Conservation (phyloP, 2,329 filamentous ascomycete species). For the Chalaropsis thielavioides region DNA sequence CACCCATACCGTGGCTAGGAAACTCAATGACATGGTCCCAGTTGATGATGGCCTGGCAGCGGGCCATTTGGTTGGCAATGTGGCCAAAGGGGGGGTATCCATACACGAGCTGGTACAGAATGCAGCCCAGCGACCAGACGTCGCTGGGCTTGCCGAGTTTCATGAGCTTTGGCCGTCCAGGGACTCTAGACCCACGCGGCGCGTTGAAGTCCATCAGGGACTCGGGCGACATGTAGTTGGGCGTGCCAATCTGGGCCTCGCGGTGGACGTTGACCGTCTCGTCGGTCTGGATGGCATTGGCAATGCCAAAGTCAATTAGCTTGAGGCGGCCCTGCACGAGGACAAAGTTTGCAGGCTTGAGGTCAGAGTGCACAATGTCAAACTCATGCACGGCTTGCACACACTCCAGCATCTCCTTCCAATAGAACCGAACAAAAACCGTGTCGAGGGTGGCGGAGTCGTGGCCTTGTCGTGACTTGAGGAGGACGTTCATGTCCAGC, state of each 20-base stretch:
- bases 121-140: constrained; percentile 91
- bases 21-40: constrained; percentile 60
- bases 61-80: constrained; percentile 71
- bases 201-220: constrained; percentile 78
- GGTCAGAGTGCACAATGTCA: constrained; percentile 90
- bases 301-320: constrained; percentile 96
- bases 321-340: constrained; percentile 82
- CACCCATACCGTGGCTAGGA: constrained; percentile 54
- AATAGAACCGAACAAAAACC: constrained; percentile 90
- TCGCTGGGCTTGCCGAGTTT: constrained; percentile 93
- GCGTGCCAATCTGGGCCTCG: constrained; percentile 86
- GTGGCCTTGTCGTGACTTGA: constrained; percentile 56
- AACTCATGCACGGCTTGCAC: constrained; percentile 74
- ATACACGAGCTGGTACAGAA: constrained; percentile 96
- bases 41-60: constrained; percentile 77
- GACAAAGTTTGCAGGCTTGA: constrained; percentile 96
- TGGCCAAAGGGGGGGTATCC: constrained; percentile 92
- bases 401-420: constrained; percentile 98
- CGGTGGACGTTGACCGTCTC: constrained; percentile 96
- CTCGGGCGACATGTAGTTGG: constrained; percentile 98
- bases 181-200: constrained; percentile 31
- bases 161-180: constrained; percentile 56
- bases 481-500: constrained; percentile 75
- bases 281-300: constrained; percentile 89
- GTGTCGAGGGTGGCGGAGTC: constrained; percentile 68